Conservation (phyloP, 495 filamentous ascomycete species). For the Penicillium herquei region DNA sequence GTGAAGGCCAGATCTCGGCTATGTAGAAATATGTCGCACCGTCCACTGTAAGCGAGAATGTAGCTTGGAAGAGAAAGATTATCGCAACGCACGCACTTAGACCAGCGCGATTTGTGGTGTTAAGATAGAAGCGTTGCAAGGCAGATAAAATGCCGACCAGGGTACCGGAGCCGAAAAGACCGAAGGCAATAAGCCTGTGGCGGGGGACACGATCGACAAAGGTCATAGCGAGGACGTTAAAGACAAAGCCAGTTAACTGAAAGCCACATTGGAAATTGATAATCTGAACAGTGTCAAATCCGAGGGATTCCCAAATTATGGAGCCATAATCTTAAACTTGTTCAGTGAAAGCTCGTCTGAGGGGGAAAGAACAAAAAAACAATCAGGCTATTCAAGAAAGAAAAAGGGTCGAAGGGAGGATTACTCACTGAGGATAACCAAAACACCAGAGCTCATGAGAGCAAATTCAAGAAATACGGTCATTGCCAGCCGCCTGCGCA, state of each 20-base stretch:
- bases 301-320: conserved; percentile 6
- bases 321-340: conserved; percentile 3
- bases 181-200: conserved; percentile 1
- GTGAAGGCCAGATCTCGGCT: conserved; percentile 4
- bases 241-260: conserved; percentile 1
- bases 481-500: no score
- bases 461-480: background rate
- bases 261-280: conserved; percentile 4
- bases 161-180: background rate
- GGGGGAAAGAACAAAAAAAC: no score
- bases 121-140: conserved; percentile 1
- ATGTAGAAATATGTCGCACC: conserved; percentile 3
- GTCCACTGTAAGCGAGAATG: background rate
- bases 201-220: conserved; percentile 2
- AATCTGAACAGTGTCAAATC: conserved; percentile 4
- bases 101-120: background rate
- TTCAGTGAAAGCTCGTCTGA: no score
- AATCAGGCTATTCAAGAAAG: no score
- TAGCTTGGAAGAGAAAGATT: background rate
- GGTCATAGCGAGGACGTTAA: background rate
- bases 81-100: background rate
- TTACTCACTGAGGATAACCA: conserved; percentile 6
- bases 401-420: no score
- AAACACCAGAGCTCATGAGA: no score
- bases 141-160: conserved; percentile 4